These are phyloP conservation scores for Phialophora chinensis DNA, from an alignment of 2,329 filamentous ascomycete species.

Conservation along the genomic window DNA sequence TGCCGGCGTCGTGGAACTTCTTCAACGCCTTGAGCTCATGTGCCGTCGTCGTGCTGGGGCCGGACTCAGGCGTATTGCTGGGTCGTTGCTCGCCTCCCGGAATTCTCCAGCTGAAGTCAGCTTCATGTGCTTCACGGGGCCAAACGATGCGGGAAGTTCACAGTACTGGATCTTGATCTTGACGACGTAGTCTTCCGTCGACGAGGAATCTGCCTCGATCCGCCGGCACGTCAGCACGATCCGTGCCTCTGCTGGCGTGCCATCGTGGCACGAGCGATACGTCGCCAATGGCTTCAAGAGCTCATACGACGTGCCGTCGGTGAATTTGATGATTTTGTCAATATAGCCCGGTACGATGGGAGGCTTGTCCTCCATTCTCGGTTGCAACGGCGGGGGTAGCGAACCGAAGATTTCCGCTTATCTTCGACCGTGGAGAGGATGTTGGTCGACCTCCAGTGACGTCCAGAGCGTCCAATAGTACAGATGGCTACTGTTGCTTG, in stretches of 20 bases:
- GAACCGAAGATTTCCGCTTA: neutral
- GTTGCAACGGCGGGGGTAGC: too few relatives aligned
- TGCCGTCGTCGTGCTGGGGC: conserved; percentile 36
- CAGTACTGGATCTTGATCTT: conserved; percentile 38
- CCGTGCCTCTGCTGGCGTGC: conserved; percentile 33
- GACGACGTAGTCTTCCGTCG: conserved; percentile 31
- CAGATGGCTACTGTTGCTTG: neutral
- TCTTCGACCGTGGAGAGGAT: neutral
- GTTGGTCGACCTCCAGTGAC: neutral
- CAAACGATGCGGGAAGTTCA: neutral
- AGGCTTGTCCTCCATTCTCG: conserved; percentile 14
- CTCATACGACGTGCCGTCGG: conserved; percentile 28
- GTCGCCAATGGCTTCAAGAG: conserved; percentile 34
- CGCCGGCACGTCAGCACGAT: conserved; percentile 36
- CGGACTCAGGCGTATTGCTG: conserved; percentile 21
- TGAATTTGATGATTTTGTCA: conserved; percentile 29
- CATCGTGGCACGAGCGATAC: conserved; percentile 37
- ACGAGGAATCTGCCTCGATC: neutral
- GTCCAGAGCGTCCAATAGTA: neutral
- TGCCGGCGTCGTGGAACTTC: conserved; percentile 31
- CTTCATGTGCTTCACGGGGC: neutral
- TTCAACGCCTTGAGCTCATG: conserved; percentile 38
- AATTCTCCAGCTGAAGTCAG: conserved; percentile 26
- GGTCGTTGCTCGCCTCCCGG: conserved; percentile 25
- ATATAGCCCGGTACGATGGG: conserved; percentile 30